A percentile compares a stretch with the other conserved stretches of the same genome.
Conservation (phyloP, 1,139 yeast genomes). For the Hyphopichia khmerensis region DNA sequence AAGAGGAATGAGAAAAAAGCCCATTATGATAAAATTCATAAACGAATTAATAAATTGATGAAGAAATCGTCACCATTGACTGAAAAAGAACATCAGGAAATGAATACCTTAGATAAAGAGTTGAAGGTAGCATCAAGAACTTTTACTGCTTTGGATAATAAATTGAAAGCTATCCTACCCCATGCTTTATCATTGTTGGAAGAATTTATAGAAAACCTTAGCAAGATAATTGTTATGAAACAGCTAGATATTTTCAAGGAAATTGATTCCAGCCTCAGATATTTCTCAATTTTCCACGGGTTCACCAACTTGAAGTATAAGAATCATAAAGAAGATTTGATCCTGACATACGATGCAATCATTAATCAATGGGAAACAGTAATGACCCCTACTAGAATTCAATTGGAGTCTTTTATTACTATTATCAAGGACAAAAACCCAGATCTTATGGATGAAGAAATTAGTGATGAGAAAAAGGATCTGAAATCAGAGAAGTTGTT, state of each 20-base stretch:
- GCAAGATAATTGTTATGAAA: constrained; percentile 34
- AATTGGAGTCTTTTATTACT: constrained; percentile 36
- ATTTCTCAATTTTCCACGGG: constrained; percentile 43
- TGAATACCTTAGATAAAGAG: constrained; percentile 29
- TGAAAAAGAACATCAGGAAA: constrained; percentile 38
- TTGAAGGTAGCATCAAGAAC: constrained; percentile 28
- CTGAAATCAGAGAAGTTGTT: constrained; percentile 25
- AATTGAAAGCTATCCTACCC: constrained; percentile 44
- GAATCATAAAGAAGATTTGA: constrained; percentile 6
- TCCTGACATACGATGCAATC: constrained; percentile 21
- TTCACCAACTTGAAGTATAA: constrained; percentile 10
- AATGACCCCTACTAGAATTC: constrained; percentile 29
- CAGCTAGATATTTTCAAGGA: constrained; percentile 29
- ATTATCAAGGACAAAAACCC: constrained; percentile 32
- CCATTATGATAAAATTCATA: constrained; percentile 38
- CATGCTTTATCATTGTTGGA: constrained; percentile 46
- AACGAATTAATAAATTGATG: constrained; percentile 41
- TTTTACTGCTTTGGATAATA: constrained; percentile 38
- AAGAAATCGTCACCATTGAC: constrained; percentile 35
- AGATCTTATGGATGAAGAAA: constrained; percentile 28
- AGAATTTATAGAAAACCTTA: constrained; percentile 48
- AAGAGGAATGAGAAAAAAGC: constrained; percentile 45
- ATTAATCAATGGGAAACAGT: constrained; percentile 34
- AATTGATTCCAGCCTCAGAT: constrained; percentile 25
- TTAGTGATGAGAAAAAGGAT: constrained; percentile 28